Evolutionary conservation across 768 basidiomycete genomes (phyloP).

Genomic region (Boletus bicolor): DNA sequence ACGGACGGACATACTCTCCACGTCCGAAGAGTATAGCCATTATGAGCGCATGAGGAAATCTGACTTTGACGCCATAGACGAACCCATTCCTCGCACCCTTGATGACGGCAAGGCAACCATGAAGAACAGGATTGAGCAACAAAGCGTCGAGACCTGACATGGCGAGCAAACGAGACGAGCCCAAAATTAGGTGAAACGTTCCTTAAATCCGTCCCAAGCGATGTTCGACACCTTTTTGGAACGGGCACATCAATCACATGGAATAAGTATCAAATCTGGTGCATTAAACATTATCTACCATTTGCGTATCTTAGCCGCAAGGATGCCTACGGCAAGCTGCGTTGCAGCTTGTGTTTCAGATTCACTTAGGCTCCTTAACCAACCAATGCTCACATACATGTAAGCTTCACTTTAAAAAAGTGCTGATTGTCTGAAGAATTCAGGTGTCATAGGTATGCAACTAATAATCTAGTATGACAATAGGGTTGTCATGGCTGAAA

Average conservation of each 20-base stretch:
- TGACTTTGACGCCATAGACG: conserved; percentile 86
- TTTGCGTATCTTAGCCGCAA: neutral
- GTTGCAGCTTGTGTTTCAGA: neutral
- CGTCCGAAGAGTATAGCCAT: conserved; percentile 94
- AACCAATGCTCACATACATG: neutral
- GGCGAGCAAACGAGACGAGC: neutral
- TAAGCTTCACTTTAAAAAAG: neutral
- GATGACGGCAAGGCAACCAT: conserved; percentile 88
- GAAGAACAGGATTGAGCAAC: conserved; percentile 64
- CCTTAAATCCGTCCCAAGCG: neutral
- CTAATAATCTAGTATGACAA: neutral
- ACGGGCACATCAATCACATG: conserved; percentile 29
- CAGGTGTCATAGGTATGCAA: neutral
- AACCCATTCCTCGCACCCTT: conserved; percentile 93
- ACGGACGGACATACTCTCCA: conserved; percentile 65
- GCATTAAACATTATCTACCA: neutral
- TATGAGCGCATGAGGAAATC: conserved; percentile 94
- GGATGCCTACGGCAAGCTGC: neutral
- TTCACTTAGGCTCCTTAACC: neutral
- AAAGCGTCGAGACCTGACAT: conserved; percentile 29
- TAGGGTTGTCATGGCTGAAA: conserved; percentile 23
- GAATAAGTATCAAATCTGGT: neutral
- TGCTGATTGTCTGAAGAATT: too few species aligned
- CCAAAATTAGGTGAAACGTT: neutral
- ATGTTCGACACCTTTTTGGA: neutral